These are phyloP conservation scores for Lablab purpureus DNA, from an alignment of 306 rosid species.

Conservation along the genomic window DNA sequence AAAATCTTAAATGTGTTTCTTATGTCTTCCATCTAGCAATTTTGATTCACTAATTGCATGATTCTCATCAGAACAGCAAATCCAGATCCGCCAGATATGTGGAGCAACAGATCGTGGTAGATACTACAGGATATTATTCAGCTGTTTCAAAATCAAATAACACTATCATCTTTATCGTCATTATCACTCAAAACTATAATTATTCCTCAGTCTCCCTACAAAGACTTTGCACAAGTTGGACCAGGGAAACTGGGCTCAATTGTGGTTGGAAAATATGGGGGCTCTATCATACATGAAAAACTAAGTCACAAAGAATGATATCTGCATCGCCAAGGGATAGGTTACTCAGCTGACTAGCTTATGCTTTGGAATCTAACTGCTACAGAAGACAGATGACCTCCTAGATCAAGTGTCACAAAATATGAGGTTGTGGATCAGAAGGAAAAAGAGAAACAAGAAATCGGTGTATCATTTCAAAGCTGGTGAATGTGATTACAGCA, in stretches of 20 bases:
- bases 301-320: slow-evolving; percentile 47
- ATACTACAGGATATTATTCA: slow-evolving; percentile 24
- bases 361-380: slow-evolving; percentile 25
- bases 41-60: not conserved
- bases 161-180: slow-evolving; percentile 52
- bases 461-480: slow-evolving; percentile 94
- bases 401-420: slow-evolving; percentile 61
- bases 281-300: slow-evolving; percentile 45
- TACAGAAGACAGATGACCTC: slow-evolving; percentile 26
- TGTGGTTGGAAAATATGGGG: slow-evolving; percentile 37
- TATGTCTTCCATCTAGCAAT: not conserved
- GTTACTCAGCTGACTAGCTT: slow-evolving; percentile 39
- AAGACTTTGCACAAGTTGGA: slow-evolving; percentile 47
- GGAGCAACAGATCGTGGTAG: not conserved
- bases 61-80: not conserved
- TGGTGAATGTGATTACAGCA: slow-evolving; percentile 87
- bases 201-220: slow-evolving; percentile 43
- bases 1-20: not conserved
- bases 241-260: slow-evolving; percentile 41
- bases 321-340: slow-evolving; percentile 32
- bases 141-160: slow-evolving; percentile 26
- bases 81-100: not conserved
- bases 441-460: slow-evolving; percentile 73
- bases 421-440: slow-evolving; percentile 68
- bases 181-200: slow-evolving; percentile 51